Evolutionary conservation across 257 asterid species (phyloP).

Genomic region (Fraxinus cuspidata): DNA sequence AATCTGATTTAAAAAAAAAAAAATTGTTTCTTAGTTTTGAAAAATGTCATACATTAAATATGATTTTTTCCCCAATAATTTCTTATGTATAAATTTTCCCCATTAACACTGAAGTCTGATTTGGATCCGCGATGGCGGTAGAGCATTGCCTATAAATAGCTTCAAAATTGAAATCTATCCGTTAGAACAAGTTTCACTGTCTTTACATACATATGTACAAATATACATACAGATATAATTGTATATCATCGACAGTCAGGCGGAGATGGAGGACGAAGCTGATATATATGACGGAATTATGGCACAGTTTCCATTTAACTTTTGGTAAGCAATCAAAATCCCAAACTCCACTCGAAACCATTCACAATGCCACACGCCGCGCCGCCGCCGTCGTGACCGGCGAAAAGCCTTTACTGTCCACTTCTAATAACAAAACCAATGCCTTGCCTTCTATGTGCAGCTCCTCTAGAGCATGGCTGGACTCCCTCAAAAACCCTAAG

Average conservation of each 20-base stretch:
- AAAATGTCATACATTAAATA: too few species aligned
- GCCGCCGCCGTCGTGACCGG: slow-evolving; percentile 28
- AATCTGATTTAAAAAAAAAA: too few species aligned
- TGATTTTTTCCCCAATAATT: too few species aligned
- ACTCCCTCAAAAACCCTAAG: slow-evolving; percentile 50
- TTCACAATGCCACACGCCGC: slow-evolving; percentile 89
- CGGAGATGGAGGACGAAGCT: too few species aligned
- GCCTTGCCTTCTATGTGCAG: slow-evolving; percentile 50
- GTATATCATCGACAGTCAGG: slow-evolving; percentile 27
- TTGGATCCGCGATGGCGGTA: slow-evolving; percentile 12
- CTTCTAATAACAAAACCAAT: background rate
- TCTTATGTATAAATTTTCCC: too few species aligned
- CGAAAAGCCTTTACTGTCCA: slow-evolving; percentile 34
- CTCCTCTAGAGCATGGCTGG: slow-evolving; percentile 60
- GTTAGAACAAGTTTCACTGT: background rate
- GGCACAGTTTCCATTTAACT: slow-evolving; percentile 60
- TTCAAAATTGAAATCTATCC: slow-evolving; percentile 15
- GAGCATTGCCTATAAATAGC: slow-evolving; percentile 29
- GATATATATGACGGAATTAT: too few species aligned
- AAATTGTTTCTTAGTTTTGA: too few species aligned
- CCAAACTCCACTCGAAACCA: slow-evolving; percentile 59
- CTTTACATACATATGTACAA: too few species aligned
- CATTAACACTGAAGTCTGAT: too few species aligned
- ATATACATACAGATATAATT: background rate
- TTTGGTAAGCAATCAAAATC: slow-evolving; percentile 84